phyloP scores from a whole-genome alignment of 2,329 filamentous ascomycete species.

The Verticillium albo-atrum region DNA sequence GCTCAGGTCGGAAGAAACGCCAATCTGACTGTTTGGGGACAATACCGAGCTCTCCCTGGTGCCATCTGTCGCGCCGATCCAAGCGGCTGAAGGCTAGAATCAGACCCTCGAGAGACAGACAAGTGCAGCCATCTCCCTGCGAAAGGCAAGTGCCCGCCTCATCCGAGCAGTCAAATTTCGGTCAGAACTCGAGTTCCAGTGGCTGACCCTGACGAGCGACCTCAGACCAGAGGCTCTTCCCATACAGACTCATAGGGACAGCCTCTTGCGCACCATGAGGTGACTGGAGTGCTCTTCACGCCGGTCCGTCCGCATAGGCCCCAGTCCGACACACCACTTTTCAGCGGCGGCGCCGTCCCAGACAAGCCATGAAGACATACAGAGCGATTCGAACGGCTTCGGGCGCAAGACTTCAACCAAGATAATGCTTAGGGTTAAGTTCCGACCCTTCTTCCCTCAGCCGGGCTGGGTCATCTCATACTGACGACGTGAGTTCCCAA shows the following conservation, averaged over 20 bases:
- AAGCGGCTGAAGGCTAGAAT: slow-evolving; percentile 14
- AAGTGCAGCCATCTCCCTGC: slow-evolving; percentile 10
- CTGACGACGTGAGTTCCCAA: slow-evolving; percentile 30
- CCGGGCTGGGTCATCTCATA: slow-evolving; percentile 36
- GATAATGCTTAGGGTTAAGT: slow-evolving; percentile 91
- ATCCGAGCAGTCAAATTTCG: slow-evolving; percentile 32
- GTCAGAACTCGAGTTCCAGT: slow-evolving; percentile 59
- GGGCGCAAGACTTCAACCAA: slow-evolving; percentile 72
- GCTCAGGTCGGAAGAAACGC: slow-evolving; percentile 3
- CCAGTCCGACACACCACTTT: slow-evolving; percentile 38
- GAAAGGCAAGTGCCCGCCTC: slow-evolving; percentile 19
- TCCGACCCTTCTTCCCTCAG: slow-evolving; percentile 68
- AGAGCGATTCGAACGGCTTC: slow-evolving; percentile 67
- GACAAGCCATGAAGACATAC: slow-evolving; percentile 39
- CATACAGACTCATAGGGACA: slow-evolving; percentile 68
- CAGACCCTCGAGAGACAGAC: slow-evolving; percentile 13
- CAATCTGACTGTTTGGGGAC: slow-evolving; percentile 45
- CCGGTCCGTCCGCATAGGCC: slow-evolving; percentile 40
- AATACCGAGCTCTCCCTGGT: slow-evolving; percentile 38
- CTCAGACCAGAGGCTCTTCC: slow-evolving; percentile 69
- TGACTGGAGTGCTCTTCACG: slow-evolving; percentile 54
- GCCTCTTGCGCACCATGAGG: slow-evolving; percentile 49
- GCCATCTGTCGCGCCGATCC: slow-evolving; percentile 7
- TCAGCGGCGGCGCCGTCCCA: slow-evolving; percentile 39
- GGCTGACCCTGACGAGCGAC: slow-evolving; percentile 69